Base-by-base conservation (phyloP, 441 rosid species). In the Daphne laureola region DNA sequence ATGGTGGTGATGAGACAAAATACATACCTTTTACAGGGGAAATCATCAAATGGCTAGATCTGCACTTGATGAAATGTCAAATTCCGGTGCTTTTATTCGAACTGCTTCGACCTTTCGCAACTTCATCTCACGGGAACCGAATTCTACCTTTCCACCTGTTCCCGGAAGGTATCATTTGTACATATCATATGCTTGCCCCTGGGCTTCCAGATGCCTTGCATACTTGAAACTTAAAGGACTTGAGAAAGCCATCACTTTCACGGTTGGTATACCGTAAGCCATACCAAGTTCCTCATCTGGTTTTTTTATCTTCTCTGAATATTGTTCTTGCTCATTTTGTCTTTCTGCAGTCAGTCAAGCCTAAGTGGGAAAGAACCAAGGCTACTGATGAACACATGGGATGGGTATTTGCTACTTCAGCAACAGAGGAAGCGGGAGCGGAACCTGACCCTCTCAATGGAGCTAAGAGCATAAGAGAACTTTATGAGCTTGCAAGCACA, bases 111-210 rank as follows among this genome's bases (percentile, higher is more conserved):
- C 95, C 23, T 88, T 91, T 49, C 93, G 87, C 0, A 78, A 82
- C 77, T 73, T 75, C 25, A 76, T 86, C 49, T 86, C 79, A 8
- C 67, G 65, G 53, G 83, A 88, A 26, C 73, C 81, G 0, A 69
- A 74, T 47, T 80, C 96, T 17, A 85, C 63, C 41, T 91, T 87
- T 67, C 84, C 84, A n/a, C 80, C 91, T 13, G 93, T 83, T 59
- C 64, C 96, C 12, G 89, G 93, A 57, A 82, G 96, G 72, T 91
- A 91, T 71, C 98, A 88, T 86, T 80, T 91, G 23, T 91, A 91
- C 46, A 68, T 91, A 55, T 91, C 98, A 2, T 86, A 91, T 77
- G 98, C 95, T 64, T 91, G 98, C 67, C 98, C 98, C 14, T 91
- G 95, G 93, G 98, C 96, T 51, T 83, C 86, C 16, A 78, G 98